Base-by-base conservation (phyloP, 2,329 filamentous ascomycete genomes). In the Colletotrichum sp. region DNA sequence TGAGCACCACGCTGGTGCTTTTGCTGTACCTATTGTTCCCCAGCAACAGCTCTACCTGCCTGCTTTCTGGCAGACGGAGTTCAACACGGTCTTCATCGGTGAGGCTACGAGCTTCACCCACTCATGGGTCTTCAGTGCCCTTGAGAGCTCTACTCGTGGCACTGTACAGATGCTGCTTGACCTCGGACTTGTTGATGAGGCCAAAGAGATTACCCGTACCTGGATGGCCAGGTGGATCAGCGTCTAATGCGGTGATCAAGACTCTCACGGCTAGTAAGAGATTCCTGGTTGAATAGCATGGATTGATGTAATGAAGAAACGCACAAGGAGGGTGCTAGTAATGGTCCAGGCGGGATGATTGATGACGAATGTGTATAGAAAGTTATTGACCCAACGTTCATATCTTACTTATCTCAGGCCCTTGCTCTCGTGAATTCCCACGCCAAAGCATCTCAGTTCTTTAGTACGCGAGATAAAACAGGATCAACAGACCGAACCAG, bases 31-130 rank as follows among this genome's bases (percentile, higher is more conserved):
- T 1, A 80, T 84, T 0, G 84, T 89, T 2, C 87, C 87, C 0
- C 90, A 92, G 80, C 90, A 92, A 77, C 86, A 92, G 36, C 78
- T 92, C 7, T 92, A 90, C 74, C 81, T 93, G 3, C 90, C 91
- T 0, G 89, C 90, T 0, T 93, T 91, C 78, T 92, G 90, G 77
- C 85, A 90, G 76, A 92, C 91, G 0, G 90, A 92, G 82, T 87
- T 87, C 34, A 81, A 83, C 16, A 83, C 81, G 0, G 77, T 83
- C 1, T 83, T 82, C 4, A 79, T 82, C 1, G 81, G 82, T 4
- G 81, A 83, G 38, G 77, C 79, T 1, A 80, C 90, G 0, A 88
- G 85, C 36, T 91, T 90, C 79, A 92, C 91, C 1, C 90, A 92
- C 80, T 89, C 90, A 0, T 91, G 89, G 89, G 89, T 81, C 5